Evolutionary conservation across 1,139 yeast genomes (phyloP), one percentile per base, ranked within the genome.

Genomic region (Pichia terricola): DNA sequence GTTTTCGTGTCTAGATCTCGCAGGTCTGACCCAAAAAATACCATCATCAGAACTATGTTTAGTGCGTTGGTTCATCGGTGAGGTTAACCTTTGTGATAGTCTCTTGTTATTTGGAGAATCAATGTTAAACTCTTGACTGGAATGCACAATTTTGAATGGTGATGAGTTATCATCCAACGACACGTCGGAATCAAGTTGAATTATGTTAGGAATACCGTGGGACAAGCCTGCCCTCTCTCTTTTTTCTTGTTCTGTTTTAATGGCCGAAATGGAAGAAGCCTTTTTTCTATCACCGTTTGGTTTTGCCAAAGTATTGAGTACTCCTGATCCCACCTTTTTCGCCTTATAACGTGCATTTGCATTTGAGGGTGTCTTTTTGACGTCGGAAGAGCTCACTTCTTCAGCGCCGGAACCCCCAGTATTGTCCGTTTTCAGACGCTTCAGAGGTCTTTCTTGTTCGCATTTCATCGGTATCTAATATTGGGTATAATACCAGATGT

Each of bases 1-100:
- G 9, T 11, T 11, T 6, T 4, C n/a, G 7, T 8, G 16, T 22
- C 28, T 27, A 1, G 31, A 3, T 7, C 11, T 34, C 0, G 64
- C 58, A 26, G 53, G 49, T 3, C 8, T 11, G 33, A 59, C 60
- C 65, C 65, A 61, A 41, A 57, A 60, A n/a, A 61, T 59, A 22
- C 56, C 59, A 43, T 60, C 63, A 41, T 61, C 65, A 1, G 63
- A 57, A 32, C 60, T 54, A 11, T 47, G 54, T 35, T 45, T 46
- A 10, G 38, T 28, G 28, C 50, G 49, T 9, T 31, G 5, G 7
- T 38, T n/a, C 3, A 25, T 38, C 26, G 47, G 47, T 2, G 39
- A 30, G 1, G 10, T 31, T 22, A 22, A 27, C 7, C 33, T 9
- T 4, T 37, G 26, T 26, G 34, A 11, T 32, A 30, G 7, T 30